Percentiles rank a stretch among this genome's conserved stretches.
Evolutionary conservation across 495 filamentous ascomycete genomes (phyloP).

Genomic region (Penicillium ucsense): DNA sequence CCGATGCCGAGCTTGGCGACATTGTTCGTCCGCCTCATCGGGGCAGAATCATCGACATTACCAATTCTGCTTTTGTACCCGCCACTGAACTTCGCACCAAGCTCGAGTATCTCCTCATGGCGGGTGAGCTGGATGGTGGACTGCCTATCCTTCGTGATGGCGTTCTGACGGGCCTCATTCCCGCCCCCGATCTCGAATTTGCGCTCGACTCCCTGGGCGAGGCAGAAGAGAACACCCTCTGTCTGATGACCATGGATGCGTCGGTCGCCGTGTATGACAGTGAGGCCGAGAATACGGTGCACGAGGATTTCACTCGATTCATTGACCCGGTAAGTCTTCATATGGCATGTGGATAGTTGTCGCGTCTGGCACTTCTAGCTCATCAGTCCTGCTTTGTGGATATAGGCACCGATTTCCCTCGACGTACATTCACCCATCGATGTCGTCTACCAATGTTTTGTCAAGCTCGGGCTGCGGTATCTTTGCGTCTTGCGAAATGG

Average conservation of each 20-base stretch:
- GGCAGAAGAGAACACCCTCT: constrained; percentile 60
- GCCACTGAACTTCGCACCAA: constrained; percentile 69
- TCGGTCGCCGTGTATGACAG: constrained; percentile 45
- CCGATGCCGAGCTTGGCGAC: constrained; percentile 75
- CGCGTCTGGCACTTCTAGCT: too few relatives aligned
- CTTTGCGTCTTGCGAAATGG: constrained; percentile 83
- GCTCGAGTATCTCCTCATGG: constrained; percentile 68
- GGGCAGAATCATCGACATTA: constrained; percentile 81
- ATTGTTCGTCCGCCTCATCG: constrained; percentile 67
- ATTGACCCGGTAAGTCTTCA: constrained; percentile 64
- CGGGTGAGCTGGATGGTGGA: constrained; percentile 86
- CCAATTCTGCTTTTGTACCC: constrained; percentile 62
- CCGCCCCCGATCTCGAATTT: constrained; percentile 89
- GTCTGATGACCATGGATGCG: constrained; percentile 66
- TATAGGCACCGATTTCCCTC: constrained; percentile 68
- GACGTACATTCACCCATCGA: constrained; percentile 91
- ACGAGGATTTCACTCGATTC: constrained; percentile 71
- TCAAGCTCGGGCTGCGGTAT: constrained; percentile 86
- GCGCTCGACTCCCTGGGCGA: constrained; percentile 68
- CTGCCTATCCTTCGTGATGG: constrained; percentile 74
- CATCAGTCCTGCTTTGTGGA: not conserved
- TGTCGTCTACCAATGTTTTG: constrained; percentile 92
- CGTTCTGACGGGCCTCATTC: constrained; percentile 82
- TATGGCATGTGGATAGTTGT: too few relatives aligned
- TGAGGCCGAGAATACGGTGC: constrained; percentile 26